Percentiles rank a stretch among this genome's conserved stretches.
Conservation (phyloP, 2,329 filamentous ascomycete genomes). For the Exophiala sideris region DNA sequence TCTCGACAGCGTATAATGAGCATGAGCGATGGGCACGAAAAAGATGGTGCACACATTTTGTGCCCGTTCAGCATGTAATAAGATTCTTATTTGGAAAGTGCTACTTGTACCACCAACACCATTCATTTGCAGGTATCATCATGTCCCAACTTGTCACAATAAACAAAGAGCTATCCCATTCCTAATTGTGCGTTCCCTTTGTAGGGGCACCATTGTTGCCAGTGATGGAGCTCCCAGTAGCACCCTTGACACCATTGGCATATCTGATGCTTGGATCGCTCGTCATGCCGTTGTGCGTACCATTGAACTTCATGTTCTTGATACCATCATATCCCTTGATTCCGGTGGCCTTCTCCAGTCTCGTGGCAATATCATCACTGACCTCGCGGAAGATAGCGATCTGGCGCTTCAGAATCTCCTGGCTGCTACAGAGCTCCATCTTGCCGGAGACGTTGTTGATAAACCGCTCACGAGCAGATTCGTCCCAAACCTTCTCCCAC, state of each 20-base stretch:
- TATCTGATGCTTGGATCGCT: constrained; percentile 34
- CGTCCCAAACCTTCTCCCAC: constrained; percentile 62
- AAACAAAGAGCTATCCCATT: too few species aligned
- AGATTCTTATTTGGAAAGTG: too few species aligned
- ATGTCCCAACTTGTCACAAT: too few species aligned
- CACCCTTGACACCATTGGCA: constrained; percentile 51
- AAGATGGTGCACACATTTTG: too few species aligned
- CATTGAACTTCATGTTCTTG: constrained; percentile 54
- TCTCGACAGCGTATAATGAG: too few species aligned
- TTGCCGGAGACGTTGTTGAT: constrained; percentile 60
- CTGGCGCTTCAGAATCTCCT: constrained; percentile 62
- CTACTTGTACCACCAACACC: too few species aligned
- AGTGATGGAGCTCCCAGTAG: constrained; percentile 32
- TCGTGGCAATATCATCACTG: constrained; percentile 53
- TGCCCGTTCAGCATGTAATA: too few species aligned
- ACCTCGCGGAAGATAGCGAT: constrained; percentile 65
- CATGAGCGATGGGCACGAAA: too few species aligned
- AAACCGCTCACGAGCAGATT: constrained; percentile 56
- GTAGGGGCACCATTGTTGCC: constrained; percentile 50
- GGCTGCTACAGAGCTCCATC: constrained; percentile 56
- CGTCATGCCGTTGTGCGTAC: constrained; percentile 60
- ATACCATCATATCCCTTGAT: constrained; percentile 61
- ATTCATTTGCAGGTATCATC: too few species aligned
- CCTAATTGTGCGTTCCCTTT: constrained; percentile 38
- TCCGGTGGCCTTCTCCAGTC: constrained; percentile 62